Evolutionary conservation across 2,329 filamentous ascomycete genomes (phyloP).

Genomic region (Dothideomycetes sp.): DNA sequence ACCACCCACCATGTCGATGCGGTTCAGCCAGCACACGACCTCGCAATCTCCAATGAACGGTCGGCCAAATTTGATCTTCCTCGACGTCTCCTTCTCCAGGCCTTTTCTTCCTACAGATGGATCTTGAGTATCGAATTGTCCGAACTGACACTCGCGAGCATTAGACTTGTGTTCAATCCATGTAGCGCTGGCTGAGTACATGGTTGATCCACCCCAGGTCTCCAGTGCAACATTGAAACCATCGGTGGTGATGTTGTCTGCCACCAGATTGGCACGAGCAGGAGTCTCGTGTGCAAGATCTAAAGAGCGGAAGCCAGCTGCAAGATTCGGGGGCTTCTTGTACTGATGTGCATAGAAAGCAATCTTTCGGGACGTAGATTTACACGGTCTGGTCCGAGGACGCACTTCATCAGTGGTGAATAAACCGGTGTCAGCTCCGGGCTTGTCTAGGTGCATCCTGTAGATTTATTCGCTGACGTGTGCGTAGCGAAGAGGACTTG

Average conservation of each 20-base stretch:
- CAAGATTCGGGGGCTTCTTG: conserved; percentile 16
- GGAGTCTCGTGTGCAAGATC: conserved; percentile 14
- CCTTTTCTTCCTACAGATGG: conserved; percentile 2
- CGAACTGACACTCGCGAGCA: conserved; percentile 18
- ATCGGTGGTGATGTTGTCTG: conserved; percentile 14
- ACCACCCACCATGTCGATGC: conserved; percentile 14
- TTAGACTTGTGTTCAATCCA: conserved; percentile 20
- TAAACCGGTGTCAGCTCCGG: conserved; percentile 17
- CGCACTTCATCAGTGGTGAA: conserved; percentile 19
- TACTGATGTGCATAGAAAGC: conserved; percentile 16
- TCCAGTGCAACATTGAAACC: conserved; percentile 16
- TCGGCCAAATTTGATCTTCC: conserved; percentile 13
- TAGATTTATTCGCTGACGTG: too few relatives aligned
- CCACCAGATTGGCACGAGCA: conserved; percentile 18
- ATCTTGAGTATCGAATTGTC: conserved; percentile 17
- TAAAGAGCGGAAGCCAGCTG: conserved; percentile 17
- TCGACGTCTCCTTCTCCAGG: conserved; percentile 13
- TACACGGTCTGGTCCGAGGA: conserved; percentile 10
- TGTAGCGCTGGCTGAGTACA: conserved; percentile 14
- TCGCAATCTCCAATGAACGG: conserved; percentile 13
- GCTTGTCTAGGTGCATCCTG: conserved; percentile 11
- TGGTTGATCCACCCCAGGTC: conserved; percentile 15
- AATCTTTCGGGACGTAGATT: conserved; percentile 16
- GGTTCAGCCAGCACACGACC: conserved; percentile 19
- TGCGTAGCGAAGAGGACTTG: too few relatives aligned